A percentile compares a stretch with the other conserved stretches of the same genome.
Conservation (phyloP, 768 basidiomycete genomes). For the Glaciozyma antarctica region DNA sequence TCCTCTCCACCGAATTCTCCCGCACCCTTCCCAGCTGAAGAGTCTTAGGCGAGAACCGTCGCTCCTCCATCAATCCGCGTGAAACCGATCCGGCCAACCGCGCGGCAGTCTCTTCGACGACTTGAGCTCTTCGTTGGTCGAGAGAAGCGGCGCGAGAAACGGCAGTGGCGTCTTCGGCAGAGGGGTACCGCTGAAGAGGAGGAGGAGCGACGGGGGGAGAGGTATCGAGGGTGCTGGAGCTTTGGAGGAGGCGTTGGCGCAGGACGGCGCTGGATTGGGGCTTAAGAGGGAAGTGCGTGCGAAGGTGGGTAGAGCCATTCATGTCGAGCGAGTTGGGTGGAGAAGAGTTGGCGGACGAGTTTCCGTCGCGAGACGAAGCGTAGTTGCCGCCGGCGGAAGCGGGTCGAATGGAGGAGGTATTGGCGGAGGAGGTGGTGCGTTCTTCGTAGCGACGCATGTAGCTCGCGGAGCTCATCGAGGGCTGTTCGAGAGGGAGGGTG, state of each 20-base stretch:
- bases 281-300: neutral
- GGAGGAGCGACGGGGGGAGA: constrained; percentile 1
- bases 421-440: neutral
- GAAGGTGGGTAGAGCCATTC: too few relatives aligned
- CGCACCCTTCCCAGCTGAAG: neutral
- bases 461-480: constrained; percentile 3
- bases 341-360: neutral
- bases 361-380: neutral
- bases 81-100: neutral
- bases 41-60: neutral
- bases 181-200: constrained; percentile 9
- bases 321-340: neutral
- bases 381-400: constrained; percentile 1
- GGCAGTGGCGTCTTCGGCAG: neutral
- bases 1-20: neutral
- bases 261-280: constrained; percentile 17
- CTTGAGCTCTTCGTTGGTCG: neutral
- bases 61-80: neutral
- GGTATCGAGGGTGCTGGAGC: constrained; percentile 2
- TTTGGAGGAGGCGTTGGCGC: constrained; percentile 23
- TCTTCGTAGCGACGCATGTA: neutral
- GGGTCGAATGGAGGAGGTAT: neutral
- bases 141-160: neutral
- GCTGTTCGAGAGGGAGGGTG: constrained; percentile 11
- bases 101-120: neutral